These are phyloP conservation scores for Microdochium nivale DNA, from an alignment of 2,329 filamentous ascomycete genomes.

Conservation along the genomic window DNA sequence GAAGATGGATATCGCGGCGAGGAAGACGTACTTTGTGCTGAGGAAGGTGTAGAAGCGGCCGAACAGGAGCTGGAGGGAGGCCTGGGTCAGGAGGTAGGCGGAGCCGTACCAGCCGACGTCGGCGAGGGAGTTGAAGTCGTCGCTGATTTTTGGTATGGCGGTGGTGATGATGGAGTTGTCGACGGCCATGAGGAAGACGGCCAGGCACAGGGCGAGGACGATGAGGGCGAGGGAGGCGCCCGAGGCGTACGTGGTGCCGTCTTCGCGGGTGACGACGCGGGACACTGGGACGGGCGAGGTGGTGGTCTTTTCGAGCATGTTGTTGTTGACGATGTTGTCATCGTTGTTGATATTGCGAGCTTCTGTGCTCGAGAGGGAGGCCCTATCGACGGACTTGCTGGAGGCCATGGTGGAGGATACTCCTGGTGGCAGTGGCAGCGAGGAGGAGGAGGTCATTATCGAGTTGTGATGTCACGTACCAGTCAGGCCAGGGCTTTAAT, in stretches of 20 bases:
- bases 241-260: conserved; percentile 27
- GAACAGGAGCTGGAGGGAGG: conserved; percentile 26
- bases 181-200: conserved; percentile 34
- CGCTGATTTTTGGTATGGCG: conserved; percentile 30
- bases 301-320: background rate
- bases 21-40: conserved; percentile 26
- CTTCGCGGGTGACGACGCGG: conserved; percentile 21
- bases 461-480: no score
- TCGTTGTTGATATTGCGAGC: background rate
- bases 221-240: conserved; percentile 28
- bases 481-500: no score
- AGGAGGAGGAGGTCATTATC: background rate
- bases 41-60: conserved; percentile 31
- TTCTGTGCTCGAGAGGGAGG: background rate
- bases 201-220: conserved; percentile 31
- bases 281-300: background rate
- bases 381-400: background rate
- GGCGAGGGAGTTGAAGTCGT: conserved; percentile 27
- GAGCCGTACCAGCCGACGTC: conserved; percentile 40
- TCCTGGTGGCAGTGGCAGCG: background rate
- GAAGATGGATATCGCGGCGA: conserved; percentile 27
- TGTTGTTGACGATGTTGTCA: no score
- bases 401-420: background rate
- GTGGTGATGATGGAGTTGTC: conserved; percentile 30
- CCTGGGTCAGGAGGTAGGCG: conserved; percentile 29